Conservation (phyloP, 805 yeast species). For the Yarrowia osloensis region DNA sequence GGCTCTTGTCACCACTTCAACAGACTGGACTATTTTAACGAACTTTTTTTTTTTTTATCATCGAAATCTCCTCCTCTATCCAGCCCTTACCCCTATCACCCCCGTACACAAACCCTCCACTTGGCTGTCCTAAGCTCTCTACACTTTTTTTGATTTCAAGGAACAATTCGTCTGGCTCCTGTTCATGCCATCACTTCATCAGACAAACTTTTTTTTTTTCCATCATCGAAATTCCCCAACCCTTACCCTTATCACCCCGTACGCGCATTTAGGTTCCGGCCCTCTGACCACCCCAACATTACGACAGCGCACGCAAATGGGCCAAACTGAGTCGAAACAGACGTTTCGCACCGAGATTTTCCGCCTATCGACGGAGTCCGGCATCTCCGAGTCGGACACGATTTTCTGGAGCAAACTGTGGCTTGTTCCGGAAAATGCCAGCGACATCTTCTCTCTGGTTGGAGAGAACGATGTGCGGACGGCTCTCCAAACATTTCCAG, state of each 20-base stretch:
- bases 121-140: no score
- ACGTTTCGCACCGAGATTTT: conserved; percentile 28
- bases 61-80: no score
- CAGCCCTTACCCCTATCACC: no score
- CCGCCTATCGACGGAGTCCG: neutral
- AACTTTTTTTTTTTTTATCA: no score
- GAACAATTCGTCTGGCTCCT: no score
- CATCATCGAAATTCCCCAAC: no score
- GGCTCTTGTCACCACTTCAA: no score
- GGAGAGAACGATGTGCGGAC: conserved; percentile 10
- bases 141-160: no score
- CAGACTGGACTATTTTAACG: no score
- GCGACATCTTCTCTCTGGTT: conserved; percentile 12
- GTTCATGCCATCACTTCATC: no score
- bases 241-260: conserved; percentile 6
- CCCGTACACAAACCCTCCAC: no score
- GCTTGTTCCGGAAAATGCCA: conserved; percentile 12
- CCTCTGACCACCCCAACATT: neutral
- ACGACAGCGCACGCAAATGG: neutral
- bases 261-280: neutral
- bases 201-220: no score
- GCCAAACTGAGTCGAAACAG: conserved; percentile 29
- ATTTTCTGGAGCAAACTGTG: conserved; percentile 21
- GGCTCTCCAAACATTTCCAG: neutral
- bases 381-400: conserved; percentile 8